phyloP scores from a whole-genome alignment of 2,329 filamentous ascomycete genomes.

The Fonsecaea monophora region DNA sequence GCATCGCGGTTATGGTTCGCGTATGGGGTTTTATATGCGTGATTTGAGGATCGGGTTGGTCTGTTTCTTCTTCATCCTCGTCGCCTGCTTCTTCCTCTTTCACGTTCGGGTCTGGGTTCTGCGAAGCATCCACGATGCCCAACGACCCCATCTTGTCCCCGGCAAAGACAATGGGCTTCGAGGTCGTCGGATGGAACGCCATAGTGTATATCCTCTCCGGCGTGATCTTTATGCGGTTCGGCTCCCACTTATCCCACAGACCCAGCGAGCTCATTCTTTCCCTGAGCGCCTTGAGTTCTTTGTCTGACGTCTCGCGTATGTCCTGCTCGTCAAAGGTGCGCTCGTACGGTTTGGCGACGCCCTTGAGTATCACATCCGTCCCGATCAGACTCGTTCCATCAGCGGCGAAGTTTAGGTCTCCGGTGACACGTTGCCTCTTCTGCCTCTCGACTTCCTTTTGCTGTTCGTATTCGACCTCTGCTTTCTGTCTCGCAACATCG shows the following conservation, averaged over 20 bases:
- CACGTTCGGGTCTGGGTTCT: constrained; percentile 57
- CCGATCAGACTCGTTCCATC: constrained; percentile 75
- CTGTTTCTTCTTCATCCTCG: constrained; percentile 65
- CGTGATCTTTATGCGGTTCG: constrained; percentile 89
- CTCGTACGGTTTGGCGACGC: constrained; percentile 76
- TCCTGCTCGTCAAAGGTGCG: constrained; percentile 87
- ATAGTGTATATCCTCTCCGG: constrained; percentile 87
- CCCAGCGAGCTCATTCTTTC: constrained; percentile 77
- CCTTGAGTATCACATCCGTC: constrained; percentile 66
- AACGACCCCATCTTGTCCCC: constrained; percentile 93
- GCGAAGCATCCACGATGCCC: constrained; percentile 88
- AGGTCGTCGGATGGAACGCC: constrained; percentile 82
- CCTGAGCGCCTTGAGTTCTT: constrained; percentile 74
- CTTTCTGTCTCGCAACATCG: constrained; percentile 72
- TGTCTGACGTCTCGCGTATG: constrained; percentile 77
- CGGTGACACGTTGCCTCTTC: constrained; percentile 70
- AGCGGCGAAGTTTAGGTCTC: constrained; percentile 69
- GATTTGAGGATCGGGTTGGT: constrained; percentile 71
- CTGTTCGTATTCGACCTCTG: constrained; percentile 67
- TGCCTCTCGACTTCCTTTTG: constrained; percentile 63
- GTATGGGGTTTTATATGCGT: constrained; percentile 90
- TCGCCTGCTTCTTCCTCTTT: constrained; percentile 66
- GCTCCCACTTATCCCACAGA: constrained; percentile 83
- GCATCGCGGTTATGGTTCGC: constrained; percentile 84
- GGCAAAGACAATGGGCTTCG: constrained; percentile 88